Evolutionary conservation across 176 grass and related monocot species (phyloP).

Genomic region (Eragrostis curvula): DNA sequence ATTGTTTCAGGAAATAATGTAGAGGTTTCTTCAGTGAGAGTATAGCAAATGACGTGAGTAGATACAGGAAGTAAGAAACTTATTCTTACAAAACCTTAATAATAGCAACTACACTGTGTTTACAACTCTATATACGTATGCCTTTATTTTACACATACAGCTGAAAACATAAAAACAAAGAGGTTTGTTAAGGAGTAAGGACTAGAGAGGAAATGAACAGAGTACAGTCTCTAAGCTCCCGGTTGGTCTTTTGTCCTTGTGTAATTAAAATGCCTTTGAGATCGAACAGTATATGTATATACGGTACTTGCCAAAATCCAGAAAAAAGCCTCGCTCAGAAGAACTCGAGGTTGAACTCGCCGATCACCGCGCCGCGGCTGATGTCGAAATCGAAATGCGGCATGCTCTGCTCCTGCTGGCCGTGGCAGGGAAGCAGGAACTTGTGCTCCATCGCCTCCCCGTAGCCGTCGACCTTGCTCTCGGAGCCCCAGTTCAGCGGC

Average conservation of each 20-base stretch:
- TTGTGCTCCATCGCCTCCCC: conserved; percentile 63
- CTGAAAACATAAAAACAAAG: conserved; percentile 13
- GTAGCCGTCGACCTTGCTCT: conserved; percentile 50
- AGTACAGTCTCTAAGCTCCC: conserved; percentile 49
- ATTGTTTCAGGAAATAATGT: not conserved
- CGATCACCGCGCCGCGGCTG: conserved; percentile 43
- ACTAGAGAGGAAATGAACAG: conserved; percentile 48
- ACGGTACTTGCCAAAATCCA: not conserved
- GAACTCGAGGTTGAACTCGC: conserved; percentile 81
- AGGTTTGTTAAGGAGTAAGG: conserved; percentile 37
- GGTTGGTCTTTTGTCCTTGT: conserved; percentile 8
- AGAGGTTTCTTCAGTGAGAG: not conserved
- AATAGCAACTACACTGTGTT: conserved; percentile 28
- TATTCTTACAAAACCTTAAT: conserved; percentile 31
- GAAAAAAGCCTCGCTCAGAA: conserved; percentile 46
- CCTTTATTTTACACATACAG: conserved; percentile 42
- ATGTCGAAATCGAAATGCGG: conserved; percentile 62
- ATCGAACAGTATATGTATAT: not conserved
- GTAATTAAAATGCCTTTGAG: conserved; percentile 27
- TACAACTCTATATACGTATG: conserved; percentile 36
- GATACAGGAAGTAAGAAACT: conserved; percentile 19
- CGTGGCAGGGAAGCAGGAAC: conserved; percentile 56
- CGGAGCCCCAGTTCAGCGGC: conserved; percentile 65
- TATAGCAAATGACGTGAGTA: not conserved
- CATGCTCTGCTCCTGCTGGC: conserved; percentile 48